Percentiles rank a stretch among this genome's conserved stretches.
Evolutionary conservation across 2,329 filamentous ascomycete species (phyloP).

Genomic region (Immersiporthe knoxdaviesiana): DNA sequence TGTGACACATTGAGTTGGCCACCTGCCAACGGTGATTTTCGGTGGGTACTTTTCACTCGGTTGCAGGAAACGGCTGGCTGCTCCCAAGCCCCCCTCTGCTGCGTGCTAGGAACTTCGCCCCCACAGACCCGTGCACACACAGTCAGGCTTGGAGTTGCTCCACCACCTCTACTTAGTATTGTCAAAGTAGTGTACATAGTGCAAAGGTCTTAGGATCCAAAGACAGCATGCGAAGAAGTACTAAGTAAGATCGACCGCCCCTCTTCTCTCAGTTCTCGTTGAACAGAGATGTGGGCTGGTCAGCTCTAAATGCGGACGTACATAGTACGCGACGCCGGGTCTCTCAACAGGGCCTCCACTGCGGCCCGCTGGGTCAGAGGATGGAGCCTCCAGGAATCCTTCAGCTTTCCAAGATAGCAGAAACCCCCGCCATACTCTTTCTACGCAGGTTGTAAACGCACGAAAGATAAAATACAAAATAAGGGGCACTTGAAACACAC

Average conservation of each 20-base stretch:
- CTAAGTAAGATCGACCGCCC: too few species aligned
- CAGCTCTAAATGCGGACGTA: slow-evolving; percentile 28
- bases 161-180: neutral
- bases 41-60: neutral
- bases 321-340: slow-evolving; percentile 17
- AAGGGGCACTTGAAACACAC: neutral
- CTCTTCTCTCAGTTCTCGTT: neutral
- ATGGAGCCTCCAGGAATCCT: neutral
- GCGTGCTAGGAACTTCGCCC: neutral
- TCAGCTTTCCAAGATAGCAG: slow-evolving; percentile 11
- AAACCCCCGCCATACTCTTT: neutral
- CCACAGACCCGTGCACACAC: neutral
- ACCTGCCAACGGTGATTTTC: neutral
- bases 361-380: slow-evolving; percentile 11
- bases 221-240: slow-evolving; percentile 5
- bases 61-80: neutral
- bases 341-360: neutral
- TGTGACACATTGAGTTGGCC: neutral
- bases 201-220: neutral
- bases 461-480: too few species aligned
- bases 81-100: neutral
- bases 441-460: neutral
- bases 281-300: slow-evolving; percentile 20
- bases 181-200: too few species aligned
- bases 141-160: neutral